Evolutionary conservation across 495 filamentous ascomycete genomes (phyloP), one percentile per base, ranked within the genome.

Genomic region (Polyplosphaeria fusca): DNA sequence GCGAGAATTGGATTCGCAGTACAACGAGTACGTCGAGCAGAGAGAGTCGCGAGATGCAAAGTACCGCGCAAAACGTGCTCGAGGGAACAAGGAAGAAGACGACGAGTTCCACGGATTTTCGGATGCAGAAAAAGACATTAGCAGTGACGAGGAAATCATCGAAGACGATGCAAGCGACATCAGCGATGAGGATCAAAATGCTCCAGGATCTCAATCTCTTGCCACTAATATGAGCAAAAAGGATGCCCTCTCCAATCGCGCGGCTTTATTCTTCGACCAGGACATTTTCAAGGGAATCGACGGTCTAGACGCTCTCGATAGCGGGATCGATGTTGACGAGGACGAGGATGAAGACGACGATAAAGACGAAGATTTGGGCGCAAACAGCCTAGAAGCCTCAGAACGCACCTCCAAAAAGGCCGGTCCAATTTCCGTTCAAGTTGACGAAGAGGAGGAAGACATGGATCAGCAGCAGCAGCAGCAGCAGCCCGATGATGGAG

Each of bases 21-120:
- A 97, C 66, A 82, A 88, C 24, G 76, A 85, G 59, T 99, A 94
- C 72, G 83, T 86, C 66, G 88, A 91, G 64, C 84, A 83, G 16
- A 87, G 83, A 72, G 79, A 87, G 44, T 84, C 87, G 30, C 67
- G 77, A 13, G 91, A 96, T 67, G 84, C 91, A 4, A 97, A 95
- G 64, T 85, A 86, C 66, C 82, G 87, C 26, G 88, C 91, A 9
- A 96, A 95, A 76, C 91, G 88, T 67, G 83, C 86, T 12, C 79
- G 93, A 50, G n/a, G n/a, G n/a, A 84, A 88, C 66, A 83, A 91
- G 61, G 84, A 88, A 46, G 83, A 86, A 47, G 89, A 92, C 62
- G 88, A 86, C 0, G 91, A 95, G 63, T 97, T 89, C 85, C 86
- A 91, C 46, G 93, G 94, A 2, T 86, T 98, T 61, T 90, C 89